Evolutionary conservation across 1,139 yeast species (phyloP), one percentile per base, ranked within the genome.

Genomic region (Pichia inconspicua): DNA sequence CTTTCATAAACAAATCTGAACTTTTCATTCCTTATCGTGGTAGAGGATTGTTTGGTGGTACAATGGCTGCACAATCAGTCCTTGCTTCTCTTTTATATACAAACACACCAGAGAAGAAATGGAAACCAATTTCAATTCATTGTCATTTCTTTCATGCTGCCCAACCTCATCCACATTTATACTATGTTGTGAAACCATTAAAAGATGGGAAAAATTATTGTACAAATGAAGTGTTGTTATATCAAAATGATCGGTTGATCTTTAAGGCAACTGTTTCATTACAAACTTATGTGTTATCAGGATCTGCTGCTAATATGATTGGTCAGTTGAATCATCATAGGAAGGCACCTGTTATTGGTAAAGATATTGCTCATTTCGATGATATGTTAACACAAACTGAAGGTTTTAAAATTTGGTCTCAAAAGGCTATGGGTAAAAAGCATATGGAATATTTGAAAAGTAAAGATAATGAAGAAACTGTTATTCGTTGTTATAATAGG

Each of bases 21-120:
- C 57, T 69, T 8, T 66, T 64, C 52, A 69, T 75, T 8, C 80
- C 80, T 3, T 66, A 69, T 2, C 76, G 78, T 0, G 87, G 87
- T 2, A 67, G 86, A 41, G 92, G 90, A 1, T 80, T 84, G 2
- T 85, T 83, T 66, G 95, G 95, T 1, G 95, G 95, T 3, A 80
- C 84, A 39, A 72, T 82, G 48, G 80, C 84, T 41, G 86, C 88
- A 1, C 95, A 85, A 61, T 70, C 90, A 1, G 65, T 84, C 9
- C 65, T 78, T 53, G 90, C 89, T 1, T 84, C 86, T 2, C 69
- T 81, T 7, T 46, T 54, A 8, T 57, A 57, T 30, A 52, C 62
- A 9, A 75, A 69, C 43, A 72, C 77, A 1, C 68, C 67, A 6
- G 68, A 70, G 2, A 63, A 57, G 3, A 56, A 62, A 42, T 77